Evolutionary conservation across 1,284 basidiomycete genomes (phyloP).

Genomic region (Leucocoprinus gongylophorus): DNA sequence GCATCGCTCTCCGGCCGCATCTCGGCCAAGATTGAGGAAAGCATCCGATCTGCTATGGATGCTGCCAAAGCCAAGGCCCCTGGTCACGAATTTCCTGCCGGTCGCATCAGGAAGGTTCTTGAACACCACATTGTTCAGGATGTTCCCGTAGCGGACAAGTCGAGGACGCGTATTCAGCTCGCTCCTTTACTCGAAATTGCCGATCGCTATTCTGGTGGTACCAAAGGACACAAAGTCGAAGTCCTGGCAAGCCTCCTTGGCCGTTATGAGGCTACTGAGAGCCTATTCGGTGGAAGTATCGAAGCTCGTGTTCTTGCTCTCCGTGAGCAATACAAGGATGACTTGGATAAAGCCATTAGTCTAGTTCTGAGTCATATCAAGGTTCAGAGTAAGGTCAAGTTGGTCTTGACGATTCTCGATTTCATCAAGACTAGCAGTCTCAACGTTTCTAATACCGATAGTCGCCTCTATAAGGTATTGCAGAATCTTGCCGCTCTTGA

Average conservation of each 20-base stretch:
- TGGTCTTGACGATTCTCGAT: slow-evolving; percentile 83
- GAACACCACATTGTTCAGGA: slow-evolving; percentile 83
- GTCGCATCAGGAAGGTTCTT: slow-evolving; percentile 75
- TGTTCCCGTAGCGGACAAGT: slow-evolving; percentile 71
- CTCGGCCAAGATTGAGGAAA: slow-evolving; percentile 87
- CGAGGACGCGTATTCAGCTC: slow-evolving; percentile 72
- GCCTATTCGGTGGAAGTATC: slow-evolving; percentile 87
- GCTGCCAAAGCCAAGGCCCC: slow-evolving; percentile 63
- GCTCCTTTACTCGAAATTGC: slow-evolving; percentile 70
- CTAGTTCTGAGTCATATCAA: slow-evolving; percentile 95
- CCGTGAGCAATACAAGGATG: slow-evolving; percentile 88
- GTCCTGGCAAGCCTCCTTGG: slow-evolving; percentile 68
- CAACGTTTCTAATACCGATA: slow-evolving; percentile 68
- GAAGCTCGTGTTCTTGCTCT: slow-evolving; percentile 89
- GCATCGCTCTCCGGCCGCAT: slow-evolving; percentile 91
- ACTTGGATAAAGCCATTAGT: slow-evolving; percentile 83
- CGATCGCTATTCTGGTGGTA: slow-evolving; percentile 76
- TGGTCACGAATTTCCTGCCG: slow-evolving; percentile 79
- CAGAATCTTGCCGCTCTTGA: slow-evolving; percentile 81
- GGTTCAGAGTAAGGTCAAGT: slow-evolving; percentile 87
- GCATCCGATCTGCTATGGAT: slow-evolving; percentile 76
- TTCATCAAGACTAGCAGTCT: slow-evolving; percentile 76
- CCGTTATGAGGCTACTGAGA: slow-evolving; percentile 81
- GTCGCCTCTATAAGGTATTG: slow-evolving; percentile 63
- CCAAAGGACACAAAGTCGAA: slow-evolving; percentile 83